These are phyloP conservation scores for Clarireedia homoeocarpa DNA, from an alignment of 2,329 filamentous ascomycete species.

Conservation along the genomic window DNA sequence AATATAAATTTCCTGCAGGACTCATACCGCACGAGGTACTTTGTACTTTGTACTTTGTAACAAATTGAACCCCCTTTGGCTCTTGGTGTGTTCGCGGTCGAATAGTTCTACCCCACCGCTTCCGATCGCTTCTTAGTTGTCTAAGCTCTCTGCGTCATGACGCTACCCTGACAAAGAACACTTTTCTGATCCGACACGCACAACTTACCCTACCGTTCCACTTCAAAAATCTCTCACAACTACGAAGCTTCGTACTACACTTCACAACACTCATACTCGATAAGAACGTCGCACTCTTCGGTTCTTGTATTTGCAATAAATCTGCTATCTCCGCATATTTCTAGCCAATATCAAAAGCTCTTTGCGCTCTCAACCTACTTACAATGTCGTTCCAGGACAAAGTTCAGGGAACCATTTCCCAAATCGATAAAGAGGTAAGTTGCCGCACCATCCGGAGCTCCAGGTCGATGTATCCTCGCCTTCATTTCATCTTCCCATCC, in stretches of 20 bases:
- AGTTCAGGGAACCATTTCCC: constrained; percentile 66
- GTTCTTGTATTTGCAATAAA: background rate
- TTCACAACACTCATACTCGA: background rate
- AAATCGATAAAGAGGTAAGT: constrained; percentile 77
- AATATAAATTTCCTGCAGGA: background rate
- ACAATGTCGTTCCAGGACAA: constrained; percentile 74
- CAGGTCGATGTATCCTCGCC: background rate
- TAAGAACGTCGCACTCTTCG: constrained; percentile 5
- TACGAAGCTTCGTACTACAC: no score
- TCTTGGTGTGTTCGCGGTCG: background rate
- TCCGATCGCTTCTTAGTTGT: background rate
- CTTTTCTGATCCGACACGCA: constrained; percentile 2
- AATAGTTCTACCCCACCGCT: background rate
- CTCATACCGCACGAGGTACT: no score
- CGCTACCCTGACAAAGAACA: constrained; percentile 7
- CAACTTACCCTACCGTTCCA: background rate
- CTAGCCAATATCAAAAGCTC: background rate
- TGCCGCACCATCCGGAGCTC: constrained; percentile 9
- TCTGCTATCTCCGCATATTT: background rate
- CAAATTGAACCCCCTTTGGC: background rate
- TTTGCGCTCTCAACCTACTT: constrained; percentile 1
- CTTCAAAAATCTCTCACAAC: background rate
- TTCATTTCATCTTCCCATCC: background rate
- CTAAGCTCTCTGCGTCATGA: constrained; percentile 8
- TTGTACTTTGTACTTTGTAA: background rate